These are phyloP conservation scores for Claviceps arundinis DNA, from an alignment of 2,329 filamentous ascomycete genomes.

Conservation along the genomic window DNA sequence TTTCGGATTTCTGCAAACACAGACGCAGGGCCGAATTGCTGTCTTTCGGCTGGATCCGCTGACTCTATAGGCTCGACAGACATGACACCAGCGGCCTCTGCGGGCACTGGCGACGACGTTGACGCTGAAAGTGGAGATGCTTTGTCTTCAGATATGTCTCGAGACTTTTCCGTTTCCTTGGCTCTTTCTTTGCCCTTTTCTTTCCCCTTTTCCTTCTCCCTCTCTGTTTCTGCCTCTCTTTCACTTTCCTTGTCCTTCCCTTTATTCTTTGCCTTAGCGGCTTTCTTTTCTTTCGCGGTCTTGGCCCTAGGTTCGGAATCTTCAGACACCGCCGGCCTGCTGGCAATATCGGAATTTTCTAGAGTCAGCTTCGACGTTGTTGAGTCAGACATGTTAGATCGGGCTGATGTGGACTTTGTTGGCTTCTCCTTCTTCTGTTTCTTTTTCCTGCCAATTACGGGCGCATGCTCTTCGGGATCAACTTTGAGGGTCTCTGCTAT, in stretches of 20 bases:
- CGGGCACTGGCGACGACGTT: not conserved
- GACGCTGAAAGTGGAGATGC: slow-evolving; percentile 4
- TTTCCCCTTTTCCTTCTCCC: slow-evolving; percentile 1
- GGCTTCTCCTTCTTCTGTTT: slow-evolving; percentile 67
- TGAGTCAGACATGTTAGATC: slow-evolving; percentile 3
- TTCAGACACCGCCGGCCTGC: slow-evolving; percentile 3
- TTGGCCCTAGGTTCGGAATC: slow-evolving; percentile 15
- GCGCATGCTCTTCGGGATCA: slow-evolving; percentile 49
- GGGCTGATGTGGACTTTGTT: slow-evolving; percentile 10
- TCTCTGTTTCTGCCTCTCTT: slow-evolving; percentile 3
- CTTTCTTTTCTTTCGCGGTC: slow-evolving; percentile 18
- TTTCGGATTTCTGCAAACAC: slow-evolving; percentile 24
- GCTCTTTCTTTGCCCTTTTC: not conserved
- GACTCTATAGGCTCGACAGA: slow-evolving; percentile 8
- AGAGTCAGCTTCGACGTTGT: not conserved
- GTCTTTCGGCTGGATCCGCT: slow-evolving; percentile 15
- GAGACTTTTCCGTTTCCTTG: slow-evolving; percentile 2
- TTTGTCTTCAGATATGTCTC: slow-evolving; percentile 2
- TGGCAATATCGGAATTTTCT: not conserved
- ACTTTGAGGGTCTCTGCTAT: slow-evolving; percentile 36
- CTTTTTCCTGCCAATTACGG: slow-evolving; percentile 69
- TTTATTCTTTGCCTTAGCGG: slow-evolving; percentile 18
- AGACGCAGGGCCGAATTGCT: slow-evolving; percentile 18
- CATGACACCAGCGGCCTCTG: slow-evolving; percentile 10
- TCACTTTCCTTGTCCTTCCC: slow-evolving; percentile 9